Percentiles rank a stretch among this genome's conserved stretches.
Evolutionary conservation across 495 filamentous ascomycete genomes (phyloP).

Genomic region (Echria macrotheca): DNA sequence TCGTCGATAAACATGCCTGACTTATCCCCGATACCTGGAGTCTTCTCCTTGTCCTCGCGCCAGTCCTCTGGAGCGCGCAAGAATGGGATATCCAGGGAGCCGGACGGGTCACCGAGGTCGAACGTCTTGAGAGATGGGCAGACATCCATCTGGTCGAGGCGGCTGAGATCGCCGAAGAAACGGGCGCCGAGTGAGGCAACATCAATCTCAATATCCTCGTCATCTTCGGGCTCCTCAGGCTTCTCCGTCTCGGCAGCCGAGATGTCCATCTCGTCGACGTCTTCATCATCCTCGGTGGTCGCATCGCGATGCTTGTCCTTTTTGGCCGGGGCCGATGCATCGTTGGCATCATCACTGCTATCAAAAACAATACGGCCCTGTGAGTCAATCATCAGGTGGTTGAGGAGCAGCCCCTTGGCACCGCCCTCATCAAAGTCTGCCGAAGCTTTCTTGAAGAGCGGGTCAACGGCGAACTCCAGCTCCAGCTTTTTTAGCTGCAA

Average conservation of each 20-base stretch:
- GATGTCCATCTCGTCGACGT: constrained; percentile 45
- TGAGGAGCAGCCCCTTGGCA: constrained; percentile 90
- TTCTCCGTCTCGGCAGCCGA: constrained; percentile 27
- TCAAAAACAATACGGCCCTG: constrained; percentile 95
- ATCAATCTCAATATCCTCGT: constrained; percentile 66
- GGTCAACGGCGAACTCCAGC: constrained; percentile 93
- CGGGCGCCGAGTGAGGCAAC: constrained; percentile 62
- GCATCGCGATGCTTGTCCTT: constrained; percentile 37
- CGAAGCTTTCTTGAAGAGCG: constrained; percentile 95
- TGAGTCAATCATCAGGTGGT: constrained; percentile 89
- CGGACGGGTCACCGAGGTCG: constrained; percentile 77
- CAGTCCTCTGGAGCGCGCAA: constrained; percentile 85
- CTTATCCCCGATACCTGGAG: constrained; percentile 53
- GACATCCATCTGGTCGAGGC: constrained; percentile 79
- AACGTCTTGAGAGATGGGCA: constrained; percentile 93
- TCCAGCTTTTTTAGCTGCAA: constrained; percentile 96
- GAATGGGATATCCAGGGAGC: constrained; percentile 85
- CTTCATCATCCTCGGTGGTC: constrained; percentile 36
- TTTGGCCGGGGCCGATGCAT: constrained; percentile 34
- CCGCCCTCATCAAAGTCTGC: constrained; percentile 98
- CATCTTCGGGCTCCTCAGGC: constrained; percentile 33
- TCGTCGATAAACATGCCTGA: constrained; percentile 81
- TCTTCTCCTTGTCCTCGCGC: constrained; percentile 55
- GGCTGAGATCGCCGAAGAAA: constrained; percentile 82
- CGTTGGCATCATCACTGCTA: constrained; percentile 85